Conservation (phyloP, 306 rosid species). For the Cucurbita pepo region DNA sequence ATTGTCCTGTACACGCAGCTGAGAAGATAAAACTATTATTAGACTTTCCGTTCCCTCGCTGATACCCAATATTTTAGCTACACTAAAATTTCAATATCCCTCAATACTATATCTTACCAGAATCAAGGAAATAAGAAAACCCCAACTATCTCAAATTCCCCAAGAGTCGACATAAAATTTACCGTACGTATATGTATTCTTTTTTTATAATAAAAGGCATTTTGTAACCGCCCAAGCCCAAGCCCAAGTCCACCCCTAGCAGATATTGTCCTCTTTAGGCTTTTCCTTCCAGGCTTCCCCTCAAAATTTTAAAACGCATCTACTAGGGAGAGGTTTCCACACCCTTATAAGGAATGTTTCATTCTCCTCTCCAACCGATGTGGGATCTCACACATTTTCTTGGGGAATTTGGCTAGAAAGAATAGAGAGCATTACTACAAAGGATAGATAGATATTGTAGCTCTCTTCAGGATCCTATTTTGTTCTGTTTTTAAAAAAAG, state of each 20-base stretch:
- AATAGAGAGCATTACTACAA: neutral
- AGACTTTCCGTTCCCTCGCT: neutral
- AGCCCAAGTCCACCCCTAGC: too few relatives aligned
- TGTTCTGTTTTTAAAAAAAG: too few relatives aligned
- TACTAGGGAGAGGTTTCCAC: too few relatives aligned
- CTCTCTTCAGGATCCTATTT: neutral
- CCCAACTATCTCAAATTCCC: neutral
- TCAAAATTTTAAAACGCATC: too few relatives aligned
- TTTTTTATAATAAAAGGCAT: neutral
- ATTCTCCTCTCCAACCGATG: too few relatives aligned
- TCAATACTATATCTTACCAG: neutral
- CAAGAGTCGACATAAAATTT: neutral
- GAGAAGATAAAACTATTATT: conserved; percentile 12
- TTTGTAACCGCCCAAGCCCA: too few relatives aligned
- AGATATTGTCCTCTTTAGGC: too few relatives aligned
- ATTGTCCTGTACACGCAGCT: conserved; percentile 64
- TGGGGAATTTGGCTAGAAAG: neutral
- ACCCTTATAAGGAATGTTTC: too few relatives aligned
- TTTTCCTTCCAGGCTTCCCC: too few relatives aligned
- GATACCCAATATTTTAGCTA: neutral
- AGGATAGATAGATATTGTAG: neutral
- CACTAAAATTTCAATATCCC: neutral
- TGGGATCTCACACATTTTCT: too few relatives aligned
- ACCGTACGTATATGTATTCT: neutral
- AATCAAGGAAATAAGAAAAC: neutral